phyloP scores from a whole-genome alignment of 2,329 filamentous ascomycete genomes.

The Ceratocystis cacaofunesta region DNA sequence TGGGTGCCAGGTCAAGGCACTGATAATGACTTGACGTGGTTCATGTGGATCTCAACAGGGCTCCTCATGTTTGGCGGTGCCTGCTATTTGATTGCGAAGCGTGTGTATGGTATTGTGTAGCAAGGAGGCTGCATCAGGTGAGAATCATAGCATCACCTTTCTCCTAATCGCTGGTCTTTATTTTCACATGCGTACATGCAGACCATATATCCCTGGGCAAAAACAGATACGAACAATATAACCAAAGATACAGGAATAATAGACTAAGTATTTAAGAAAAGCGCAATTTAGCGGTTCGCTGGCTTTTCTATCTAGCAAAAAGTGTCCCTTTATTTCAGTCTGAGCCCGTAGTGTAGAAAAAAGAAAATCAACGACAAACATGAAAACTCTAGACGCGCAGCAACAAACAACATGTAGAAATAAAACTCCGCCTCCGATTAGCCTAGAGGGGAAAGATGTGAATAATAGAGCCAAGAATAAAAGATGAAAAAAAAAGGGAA shows the following conservation, averaged over 20 bases:
- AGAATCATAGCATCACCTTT: too few species aligned
- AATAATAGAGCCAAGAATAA: background rate
- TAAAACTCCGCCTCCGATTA: background rate
- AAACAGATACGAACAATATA: background rate
- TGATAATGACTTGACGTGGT: conserved; percentile 62
- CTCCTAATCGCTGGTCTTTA: too few species aligned
- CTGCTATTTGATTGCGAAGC: conserved; percentile 71
- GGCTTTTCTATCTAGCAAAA: background rate
- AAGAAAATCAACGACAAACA: background rate
- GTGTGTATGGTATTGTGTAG: conserved; percentile 65
- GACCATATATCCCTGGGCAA: too few species aligned
- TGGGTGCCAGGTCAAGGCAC: conserved; percentile 84
- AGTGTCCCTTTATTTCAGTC: background rate
- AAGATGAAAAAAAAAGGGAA: background rate
- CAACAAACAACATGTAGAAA: background rate
- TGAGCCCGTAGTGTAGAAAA: background rate
- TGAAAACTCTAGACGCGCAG: background rate
- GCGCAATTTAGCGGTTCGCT: too few species aligned
- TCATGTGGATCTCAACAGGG: conserved; percentile 57
- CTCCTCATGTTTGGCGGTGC: conserved; percentile 63
- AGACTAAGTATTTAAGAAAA: background rate
- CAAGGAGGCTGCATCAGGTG: background rate
- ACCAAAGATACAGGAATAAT: background rate
- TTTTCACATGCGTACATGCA: too few species aligned
- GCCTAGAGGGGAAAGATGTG: background rate